Base-by-base conservation (phyloP, 169 alveolate species). In the Pseudocohnilembus persalinus region DNA sequence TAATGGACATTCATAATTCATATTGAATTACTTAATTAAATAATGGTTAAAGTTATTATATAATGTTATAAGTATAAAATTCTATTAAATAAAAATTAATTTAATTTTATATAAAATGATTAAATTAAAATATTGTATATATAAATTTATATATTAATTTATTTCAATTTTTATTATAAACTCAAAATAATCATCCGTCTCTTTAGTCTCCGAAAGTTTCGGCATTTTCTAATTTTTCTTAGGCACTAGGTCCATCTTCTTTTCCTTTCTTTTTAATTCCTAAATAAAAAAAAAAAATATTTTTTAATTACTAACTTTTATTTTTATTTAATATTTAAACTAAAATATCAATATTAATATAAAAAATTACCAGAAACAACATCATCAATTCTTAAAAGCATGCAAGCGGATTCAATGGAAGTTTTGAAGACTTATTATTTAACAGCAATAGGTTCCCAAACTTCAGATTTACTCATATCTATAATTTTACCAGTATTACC, bases 331-430 rank as follows among this genome's bases (percentile, higher is more conserved):
- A 84, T 73, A 30, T 78, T 92, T 31, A 77, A 73, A 68, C 76
- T 84, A 31, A 83, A 88, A 68, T n/a, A n/a, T n/a, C n/a, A 85
- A 82, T 29, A 63, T 74, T 32, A 65, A 29, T 1, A 76, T 77
- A 33, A 77, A 77, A 35, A 72, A 77, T 31, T 82, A 74, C 96
- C 94, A 76, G 95, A 91, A 4, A 94, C 97, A 28, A 94, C 93
- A 88, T 94, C 97, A 88, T 94, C 97, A 65, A 94, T 94, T 92
- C 97, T 93, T 27, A 94, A 84, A 73, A 94, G 83, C 96, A 94
- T 90, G 85, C 97, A 92, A 77, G 96, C 94, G 29, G 92, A 84
- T 81, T 94, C 97, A 80, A 94, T 93, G 74, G 96, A 92, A 26
- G 97, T 92, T 83, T 94, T 94, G 77, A 87, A 90, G 35, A 95